Base-by-base conservation (phyloP, 345 rosid genomes). In the Eucalyptus sp. region DNA sequence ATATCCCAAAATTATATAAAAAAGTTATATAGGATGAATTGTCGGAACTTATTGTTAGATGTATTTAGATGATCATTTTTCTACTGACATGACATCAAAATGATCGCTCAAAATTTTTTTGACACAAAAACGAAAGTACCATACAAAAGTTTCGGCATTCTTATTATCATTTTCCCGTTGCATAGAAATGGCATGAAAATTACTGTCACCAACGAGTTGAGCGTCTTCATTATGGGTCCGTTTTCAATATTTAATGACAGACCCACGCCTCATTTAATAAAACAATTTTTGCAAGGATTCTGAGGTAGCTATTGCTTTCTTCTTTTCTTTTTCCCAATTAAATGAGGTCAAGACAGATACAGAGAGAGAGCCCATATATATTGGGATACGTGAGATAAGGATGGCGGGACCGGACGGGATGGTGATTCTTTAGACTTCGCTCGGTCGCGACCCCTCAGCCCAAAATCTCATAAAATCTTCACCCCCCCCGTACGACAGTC, bases 51-150 rank as follows among this genome's bases (percentile, higher is more conserved):
- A 6, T 60, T 1, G 3, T 27, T 27, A 15, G 68, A 60, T 29
- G 8, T 13, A 29, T 29, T 29, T 13, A 62, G 27, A 4, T 27
- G 0, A 2, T 12, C 16, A 29, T 27, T 62, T 3, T 62, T 13
- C n/a, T 13, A 62, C 4, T 4, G 0, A 29, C 16, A 2, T 27
- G 16, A 4, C 6, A 62, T 5, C 7, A 13, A 13, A 62, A 6
- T 62, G 8, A 27, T 12, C 4, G 13, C 15, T 13, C 31, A 13
- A 52, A 20, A 3, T 1, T 18, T 7, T 51, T 51, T 29, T 13
- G 4, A 62, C 16, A 62, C 15, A 27, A 13, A 6, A 62, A 27
- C 13, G 17, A 29, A 52, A 18, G 15, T 7, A 3, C 7, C 17
- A 1, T 62, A 27, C 4, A 2, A 29, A 27, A 62, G 15, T 62